Evolutionary conservation across 2,329 filamentous ascomycete genomes (phyloP), one percentile per base, ranked within the genome.

Genomic region (Ilyonectria sp.): DNA sequence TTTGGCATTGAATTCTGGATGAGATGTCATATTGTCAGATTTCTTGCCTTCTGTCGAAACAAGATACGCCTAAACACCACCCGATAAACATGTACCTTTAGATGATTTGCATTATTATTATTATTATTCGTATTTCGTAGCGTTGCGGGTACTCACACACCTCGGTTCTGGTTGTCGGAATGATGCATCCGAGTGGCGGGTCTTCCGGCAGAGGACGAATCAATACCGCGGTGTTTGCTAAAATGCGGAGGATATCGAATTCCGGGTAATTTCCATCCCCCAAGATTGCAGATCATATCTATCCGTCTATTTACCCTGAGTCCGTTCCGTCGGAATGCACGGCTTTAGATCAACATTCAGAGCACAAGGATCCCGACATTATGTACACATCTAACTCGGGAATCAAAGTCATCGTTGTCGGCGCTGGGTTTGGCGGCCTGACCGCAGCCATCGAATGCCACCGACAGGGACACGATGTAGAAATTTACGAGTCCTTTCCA

Each of bases 361-460:
- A 33, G 49, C 7, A 33, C 7, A 33, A 21, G 13, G 5, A 19
- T 2, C 7, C 11, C 19, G 3, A 19, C 31, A 56, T 5, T 35
- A 74, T 74, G 72, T 19, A 64, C 1, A 5, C 49, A 13, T 17
- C 37, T 10, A 70, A 69, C 35, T 67, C 72, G 4, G 64, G 62
- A 4, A 65, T 73, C 43, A 67, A 63, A n/a, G 64, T 63, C 10
- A 53, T 49, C 35, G 44, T 61, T 60, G 65, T 68, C 29, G 69
- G 69, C 9, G 69, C 75, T 79, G 89, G 89, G 21, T 91, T 91
- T 66, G 89, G 87, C 43, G 89, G 89, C 17, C 82, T 91, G 31
- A 87, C 88, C 7, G 87, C 89, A 19, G 89, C 89, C 47, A 89
- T 91, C 68, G 89, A 91, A 78, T 90, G 88, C 73, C 84, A 87